A percentile compares a stretch with the other conserved stretches of the same genome.
phyloP scores from a whole-genome alignment of 345 rosid species.

The Passiflora organensis region DNA sequence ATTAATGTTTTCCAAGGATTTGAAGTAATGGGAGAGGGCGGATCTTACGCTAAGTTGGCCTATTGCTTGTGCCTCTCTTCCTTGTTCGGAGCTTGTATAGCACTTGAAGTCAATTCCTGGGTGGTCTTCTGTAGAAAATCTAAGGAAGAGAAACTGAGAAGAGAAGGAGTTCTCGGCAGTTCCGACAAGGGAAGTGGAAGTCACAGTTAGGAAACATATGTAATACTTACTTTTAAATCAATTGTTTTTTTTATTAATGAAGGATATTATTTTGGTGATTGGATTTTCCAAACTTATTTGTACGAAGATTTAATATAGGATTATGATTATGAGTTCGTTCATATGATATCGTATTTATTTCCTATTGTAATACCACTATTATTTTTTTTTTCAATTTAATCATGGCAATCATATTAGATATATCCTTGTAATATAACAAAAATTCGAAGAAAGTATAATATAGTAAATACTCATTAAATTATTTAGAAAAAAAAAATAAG shows the following conservation, averaged over 20 bases:
- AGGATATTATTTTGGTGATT: too few relatives aligned
- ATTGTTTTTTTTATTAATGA: too few relatives aligned
- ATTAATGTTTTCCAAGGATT: constrained; percentile 96
- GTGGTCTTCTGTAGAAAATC: constrained; percentile 88
- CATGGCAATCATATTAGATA: neutral
- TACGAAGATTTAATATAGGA: neutral
- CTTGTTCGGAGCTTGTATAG: constrained; percentile 65
- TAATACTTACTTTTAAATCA: too few relatives aligned
- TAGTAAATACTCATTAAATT: too few relatives aligned
- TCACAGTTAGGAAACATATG: too few relatives aligned
- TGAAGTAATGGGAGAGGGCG: constrained; percentile 71
- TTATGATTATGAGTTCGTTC: neutral
- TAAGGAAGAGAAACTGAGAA: constrained; percentile 83
- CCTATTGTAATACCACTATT: neutral
- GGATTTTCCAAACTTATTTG: too few relatives aligned
- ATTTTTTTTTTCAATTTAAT: too few relatives aligned
- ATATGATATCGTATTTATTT: neutral
- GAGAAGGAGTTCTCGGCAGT: constrained; percentile 56
- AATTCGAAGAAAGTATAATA: too few relatives aligned
- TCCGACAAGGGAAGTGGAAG: constrained; percentile 33
- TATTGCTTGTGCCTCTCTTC: constrained; percentile 76
- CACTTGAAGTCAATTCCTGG: constrained; percentile 94
- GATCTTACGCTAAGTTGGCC: constrained; percentile 61
- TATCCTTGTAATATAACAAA: too few relatives aligned
- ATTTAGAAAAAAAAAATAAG: too few relatives aligned